Evolutionary conservation across 2,329 filamentous ascomycete genomes (phyloP).

Genomic region (Sclerotinia spermophila): DNA sequence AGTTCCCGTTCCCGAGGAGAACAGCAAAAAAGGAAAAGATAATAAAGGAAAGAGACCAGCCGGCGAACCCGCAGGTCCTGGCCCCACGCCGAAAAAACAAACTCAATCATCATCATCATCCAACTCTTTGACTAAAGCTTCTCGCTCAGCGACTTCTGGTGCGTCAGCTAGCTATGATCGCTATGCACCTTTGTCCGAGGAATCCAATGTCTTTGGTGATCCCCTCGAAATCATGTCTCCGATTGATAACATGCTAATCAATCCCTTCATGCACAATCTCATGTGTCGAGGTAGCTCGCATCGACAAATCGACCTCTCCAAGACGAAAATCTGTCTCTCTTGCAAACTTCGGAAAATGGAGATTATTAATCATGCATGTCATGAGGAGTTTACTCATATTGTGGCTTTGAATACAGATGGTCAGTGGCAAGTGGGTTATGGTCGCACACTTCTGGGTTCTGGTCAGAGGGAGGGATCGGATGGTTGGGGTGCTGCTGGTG

Average conservation of each 20-base stretch:
- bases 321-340: background rate
- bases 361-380: background rate
- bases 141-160: background rate
- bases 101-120: background rate
- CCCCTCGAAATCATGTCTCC: background rate
- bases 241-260: conserved; percentile 4
- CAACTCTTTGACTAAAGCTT: background rate
- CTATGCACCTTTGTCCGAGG: background rate
- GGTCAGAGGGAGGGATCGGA: background rate
- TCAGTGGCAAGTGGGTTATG: background rate
- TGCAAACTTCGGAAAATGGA: background rate
- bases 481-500: background rate
- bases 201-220: background rate
- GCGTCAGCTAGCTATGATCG: background rate
- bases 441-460: rapidly evolving
- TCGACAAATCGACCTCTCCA: background rate
- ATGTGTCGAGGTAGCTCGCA: background rate
- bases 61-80: background rate
- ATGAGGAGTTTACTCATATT: conserved; percentile 6
- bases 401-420: background rate
- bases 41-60: background rate
- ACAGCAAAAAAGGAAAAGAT: background rate
- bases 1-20: background rate
- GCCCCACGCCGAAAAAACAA: background rate
- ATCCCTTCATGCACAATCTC: conserved; percentile 14